Evolutionary conservation across 345 rosid species (phyloP).

Genomic region (Limnanthes douglasii): DNA sequence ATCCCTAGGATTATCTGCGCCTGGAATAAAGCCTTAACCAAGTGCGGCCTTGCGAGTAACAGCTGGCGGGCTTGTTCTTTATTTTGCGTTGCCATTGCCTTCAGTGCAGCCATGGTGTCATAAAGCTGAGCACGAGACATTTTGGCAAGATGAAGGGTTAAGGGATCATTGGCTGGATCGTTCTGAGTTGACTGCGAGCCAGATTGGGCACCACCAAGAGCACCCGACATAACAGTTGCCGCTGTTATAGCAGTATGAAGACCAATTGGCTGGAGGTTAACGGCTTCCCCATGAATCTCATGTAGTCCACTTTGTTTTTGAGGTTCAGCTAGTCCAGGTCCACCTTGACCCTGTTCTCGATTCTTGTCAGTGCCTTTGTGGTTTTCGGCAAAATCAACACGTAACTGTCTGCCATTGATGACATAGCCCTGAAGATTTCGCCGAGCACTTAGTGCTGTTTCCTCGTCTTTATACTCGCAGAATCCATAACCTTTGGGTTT

Average conservation of each 20-base stretch:
- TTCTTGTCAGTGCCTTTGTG: conserved; percentile 76
- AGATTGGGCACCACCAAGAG: conserved; percentile 61
- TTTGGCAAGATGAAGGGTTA: conserved; percentile 79
- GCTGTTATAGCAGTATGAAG: conserved; percentile 66
- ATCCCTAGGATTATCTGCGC: too few species aligned
- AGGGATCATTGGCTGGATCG: conserved; percentile 54
- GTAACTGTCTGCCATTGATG: conserved; percentile 87
- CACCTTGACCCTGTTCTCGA: conserved; percentile 73
- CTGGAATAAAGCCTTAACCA: conserved; percentile 84
- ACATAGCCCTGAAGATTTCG: conserved; percentile 95
- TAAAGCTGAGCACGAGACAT: conserved; percentile 78
- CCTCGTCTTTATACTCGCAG: conserved; percentile 98
- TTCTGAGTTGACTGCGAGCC: conserved; percentile 34
- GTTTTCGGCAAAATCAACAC: conserved; percentile 99
- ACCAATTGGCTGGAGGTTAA: conserved; percentile 70
- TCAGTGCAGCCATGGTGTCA: conserved; percentile 63
- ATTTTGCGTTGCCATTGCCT: conserved; percentile 73
- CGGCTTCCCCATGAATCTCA: conserved; percentile 26
- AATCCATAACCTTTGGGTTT: conserved; percentile 98
- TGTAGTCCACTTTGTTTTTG: conserved; percentile 51
- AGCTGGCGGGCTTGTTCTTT: conserved; percentile 68
- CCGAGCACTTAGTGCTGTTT: conserved; percentile 95
- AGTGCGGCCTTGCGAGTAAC: conserved; percentile 54
- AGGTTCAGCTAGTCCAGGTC: conserved; percentile 23
- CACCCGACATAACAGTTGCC: conserved; percentile 61